These are phyloP conservation scores for Byssoonygena ceratinophila DNA, from an alignment of 2,329 filamentous ascomycete species.

Conservation along the genomic window DNA sequence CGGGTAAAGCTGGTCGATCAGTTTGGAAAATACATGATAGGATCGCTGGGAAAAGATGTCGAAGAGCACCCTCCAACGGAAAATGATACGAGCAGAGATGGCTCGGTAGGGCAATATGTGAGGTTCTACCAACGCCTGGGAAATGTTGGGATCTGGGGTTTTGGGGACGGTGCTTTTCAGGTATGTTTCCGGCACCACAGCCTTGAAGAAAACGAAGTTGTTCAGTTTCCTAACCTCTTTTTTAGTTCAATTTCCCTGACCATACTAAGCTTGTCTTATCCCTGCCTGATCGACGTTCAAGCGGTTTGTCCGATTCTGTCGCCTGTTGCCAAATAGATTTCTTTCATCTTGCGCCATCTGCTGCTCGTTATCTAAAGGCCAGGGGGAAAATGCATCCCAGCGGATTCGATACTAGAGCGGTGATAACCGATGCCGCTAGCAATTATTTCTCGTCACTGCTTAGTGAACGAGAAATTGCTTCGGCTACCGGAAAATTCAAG, in stretches of 20 bases:
- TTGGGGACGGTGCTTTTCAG: conserved; percentile 41
- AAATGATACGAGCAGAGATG: conserved; percentile 18
- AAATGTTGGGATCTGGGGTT: conserved; percentile 45
- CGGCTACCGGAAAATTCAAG: conserved; percentile 22
- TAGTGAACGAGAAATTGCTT: conserved; percentile 22
- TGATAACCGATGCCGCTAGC: conserved; percentile 33
- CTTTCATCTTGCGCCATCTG: conserved; percentile 39
- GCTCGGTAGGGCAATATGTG: conserved; percentile 30
- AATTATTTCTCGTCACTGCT: conserved; percentile 34
- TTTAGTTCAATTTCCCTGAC: conserved; percentile 43
- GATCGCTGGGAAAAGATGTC: conserved; percentile 35
- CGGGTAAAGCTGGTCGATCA: conserved; percentile 41
- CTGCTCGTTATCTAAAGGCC: conserved; percentile 34
- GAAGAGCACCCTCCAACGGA: conserved; percentile 27
- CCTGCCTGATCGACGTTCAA: conserved; percentile 27
- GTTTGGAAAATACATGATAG: conserved; percentile 45
- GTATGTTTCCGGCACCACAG: conserved; percentile 22
- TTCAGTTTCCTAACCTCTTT: background rate
- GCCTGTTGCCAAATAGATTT: conserved; percentile 35
- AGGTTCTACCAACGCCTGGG: conserved; percentile 44
- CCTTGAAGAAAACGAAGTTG: too few relatives aligned
- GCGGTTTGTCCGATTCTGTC: conserved; percentile 6
- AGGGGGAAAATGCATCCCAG: conserved; percentile 36
- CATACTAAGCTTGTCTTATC: conserved; percentile 44
- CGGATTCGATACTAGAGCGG: conserved; percentile 35